Evolutionary conservation across 805 yeast species (phyloP).

Genomic region (Sungouiella blattae): DNA sequence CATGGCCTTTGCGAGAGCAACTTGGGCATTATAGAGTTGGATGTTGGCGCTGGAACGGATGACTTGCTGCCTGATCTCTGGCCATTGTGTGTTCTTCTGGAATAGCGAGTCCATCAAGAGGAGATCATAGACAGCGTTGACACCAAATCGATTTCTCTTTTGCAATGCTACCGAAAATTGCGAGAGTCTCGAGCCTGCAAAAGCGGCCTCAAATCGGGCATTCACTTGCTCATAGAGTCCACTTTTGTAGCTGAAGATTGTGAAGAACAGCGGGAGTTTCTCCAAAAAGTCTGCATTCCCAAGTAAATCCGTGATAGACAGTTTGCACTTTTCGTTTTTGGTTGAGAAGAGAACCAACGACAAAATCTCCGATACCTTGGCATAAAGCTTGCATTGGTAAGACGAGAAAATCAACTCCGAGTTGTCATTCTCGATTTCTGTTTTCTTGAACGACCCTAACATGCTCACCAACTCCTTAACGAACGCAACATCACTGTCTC

Average conservation of each 20-base stretch:
- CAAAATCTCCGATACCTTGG: constrained; percentile 71
- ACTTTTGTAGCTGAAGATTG: constrained; percentile 45
- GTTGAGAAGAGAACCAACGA: constrained; percentile 68
- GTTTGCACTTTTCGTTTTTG: constrained; percentile 37
- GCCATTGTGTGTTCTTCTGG: constrained; percentile 23
- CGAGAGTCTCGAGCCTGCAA: constrained; percentile 44
- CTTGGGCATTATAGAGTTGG: constrained; percentile 64
- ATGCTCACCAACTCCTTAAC: constrained; percentile 36
- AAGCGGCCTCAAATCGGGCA: constrained; percentile 43
- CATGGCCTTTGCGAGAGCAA: constrained; percentile 68
- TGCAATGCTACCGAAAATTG: constrained; percentile 50
- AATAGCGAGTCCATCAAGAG: constrained; percentile 61
- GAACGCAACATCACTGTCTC: constrained; percentile 47
- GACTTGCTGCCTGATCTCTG: constrained; percentile 45
- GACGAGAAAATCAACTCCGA: constrained; percentile 37
- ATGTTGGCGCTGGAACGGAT: constrained; percentile 57
- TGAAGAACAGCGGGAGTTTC: constrained; percentile 28
- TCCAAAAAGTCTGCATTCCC: constrained; percentile 33
- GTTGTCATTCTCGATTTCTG: constrained; percentile 5
- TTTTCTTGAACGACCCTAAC: constrained; percentile 12
- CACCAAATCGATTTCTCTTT: constrained; percentile 48
- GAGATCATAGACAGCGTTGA: constrained; percentile 54
- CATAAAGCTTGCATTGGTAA: constrained; percentile 53
- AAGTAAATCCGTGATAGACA: constrained; percentile 42
- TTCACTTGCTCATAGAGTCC: constrained; percentile 45